Base-by-base conservation (phyloP, 257 asterid genomes). In the Nicotiana obtusifolia region DNA sequence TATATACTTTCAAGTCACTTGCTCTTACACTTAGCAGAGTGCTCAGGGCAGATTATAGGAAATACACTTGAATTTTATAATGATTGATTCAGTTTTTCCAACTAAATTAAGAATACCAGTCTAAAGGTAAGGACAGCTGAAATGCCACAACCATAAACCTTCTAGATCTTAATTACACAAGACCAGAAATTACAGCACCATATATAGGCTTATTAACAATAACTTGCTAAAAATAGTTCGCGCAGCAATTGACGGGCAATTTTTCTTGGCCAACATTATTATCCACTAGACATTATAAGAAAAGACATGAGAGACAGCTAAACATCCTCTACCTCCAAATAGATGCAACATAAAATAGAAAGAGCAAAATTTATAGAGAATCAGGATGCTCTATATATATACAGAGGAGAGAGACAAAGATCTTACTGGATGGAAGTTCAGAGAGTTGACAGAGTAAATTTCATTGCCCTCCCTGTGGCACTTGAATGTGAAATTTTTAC, bases 361-460 rank as follows among this genome's bases (percentile, higher is more conserved):
- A 44, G 37, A 26, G n/a, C 15, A 73, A 47, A 47, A 4, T 69
- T 73, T 73, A 7, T 73, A 73, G 78, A 47, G 60, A 73, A 69
- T 5, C 31, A 47, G 37, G 61, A 7, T 15, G 22, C 11, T 24
- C 14, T 6, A 49, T 37, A 73, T 47, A n/a, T 7, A 73, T 7
- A 71, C 20, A 71, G 4, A 65, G 14, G 30, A 64, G 44, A 64
- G 16, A 10, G 77, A 64, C 26, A 49, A 82, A 81, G 33, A 80
- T 80, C 98, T 94, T 93, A 96, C 99, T 31, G 99, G 99, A 59
- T 94, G 98, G 88, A 96, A 96, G 85, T 89, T 91, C 81, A 96
- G 86, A 5, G 99, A 92, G 86, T 94, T 94, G 90, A 96, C 99
- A 5, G 99, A 89, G 91, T 89, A 93, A 60, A 96, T 89, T 30